Base-by-base conservation (phyloP, 2,329 filamentous ascomycete genomes). In the Arthroderma uncinatum region DNA sequence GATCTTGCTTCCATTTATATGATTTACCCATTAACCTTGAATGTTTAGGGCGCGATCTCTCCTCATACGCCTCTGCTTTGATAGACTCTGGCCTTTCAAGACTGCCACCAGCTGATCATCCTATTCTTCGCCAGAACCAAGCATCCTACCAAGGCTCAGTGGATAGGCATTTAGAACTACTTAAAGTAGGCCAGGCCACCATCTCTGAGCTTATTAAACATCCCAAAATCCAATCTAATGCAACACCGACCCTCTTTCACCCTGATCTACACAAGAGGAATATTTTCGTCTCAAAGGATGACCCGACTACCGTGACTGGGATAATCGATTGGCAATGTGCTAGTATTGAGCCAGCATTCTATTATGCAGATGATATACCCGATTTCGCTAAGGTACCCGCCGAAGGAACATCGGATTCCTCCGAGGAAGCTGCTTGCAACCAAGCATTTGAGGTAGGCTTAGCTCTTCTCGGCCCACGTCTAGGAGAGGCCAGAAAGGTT, bases 261-360 rank as follows among this genome's bases (percentile, higher is more conserved):
- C 67, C 69, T 12, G 72, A 76, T 62, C 58, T 75, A 39, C 67
- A 74, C 60, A 71, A 69, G 64, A 64, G 70, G 58, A 76, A 75
- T 60, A 72, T 76, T 23, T 75, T 73, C 58, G 67, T 76, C 50
- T 72, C 68, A 5, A 64, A 70, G 52, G 65, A 71, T 7, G 65
- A 75, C 54, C 69, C 73, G 12, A 67, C 67, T 25, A 56, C 61
- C 4, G 58, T 65, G 10, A 58, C 59, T 1, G 64, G 58, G 0
- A 63, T 63, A 4, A 61, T 69, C 16, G 65, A 69, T 58, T 67
- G 65, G 66, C 65, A 69, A 44, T 67, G 63, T 34, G 58, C 61
- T 2, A 62, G 64, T 56, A 56, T 58, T 52, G 59, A 61, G 6
- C 64, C 64, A 28, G 52, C 40, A 60, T 64, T 64, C 56, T 59